phyloP scores from a whole-genome alignment of 1,284 basidiomycete species.

The Sanghuangporus sanghuang region DNA sequence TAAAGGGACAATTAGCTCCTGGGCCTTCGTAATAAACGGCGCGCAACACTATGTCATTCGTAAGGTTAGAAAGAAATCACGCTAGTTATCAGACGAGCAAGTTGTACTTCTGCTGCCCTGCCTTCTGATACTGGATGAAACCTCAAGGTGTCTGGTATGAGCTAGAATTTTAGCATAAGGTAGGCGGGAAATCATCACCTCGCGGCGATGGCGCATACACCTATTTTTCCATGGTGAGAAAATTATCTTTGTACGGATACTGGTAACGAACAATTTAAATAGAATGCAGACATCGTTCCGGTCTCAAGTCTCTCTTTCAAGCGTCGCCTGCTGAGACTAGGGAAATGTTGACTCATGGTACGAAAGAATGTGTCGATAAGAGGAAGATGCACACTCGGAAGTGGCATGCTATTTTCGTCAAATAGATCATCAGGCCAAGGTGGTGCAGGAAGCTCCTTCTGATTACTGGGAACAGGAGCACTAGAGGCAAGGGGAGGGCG shows the following conservation, averaged over 20 bases:
- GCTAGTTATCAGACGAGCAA: neutral
- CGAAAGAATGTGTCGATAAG: conserved; percentile 33
- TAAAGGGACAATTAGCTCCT: conserved; percentile 34
- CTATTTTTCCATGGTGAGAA: conserved; percentile 19
- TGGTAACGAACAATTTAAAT: conserved; percentile 25
- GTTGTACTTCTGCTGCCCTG: neutral
- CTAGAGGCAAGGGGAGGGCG: conserved; percentile 13
- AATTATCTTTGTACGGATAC: conserved; percentile 27
- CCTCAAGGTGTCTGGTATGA: neutral
- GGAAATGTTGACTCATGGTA: conserved; percentile 33
- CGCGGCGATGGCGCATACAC: conserved; percentile 31
- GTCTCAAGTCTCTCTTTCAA: conserved; percentile 33
- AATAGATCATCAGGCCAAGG: conserved; percentile 26
- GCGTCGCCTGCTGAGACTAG: conserved; percentile 29
- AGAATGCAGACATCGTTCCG: conserved; percentile 36
- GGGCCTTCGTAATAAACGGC: conserved; percentile 38
- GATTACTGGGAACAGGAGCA: conserved; percentile 22
- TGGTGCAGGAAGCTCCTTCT: conserved; percentile 19
- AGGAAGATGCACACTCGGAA: conserved; percentile 29
- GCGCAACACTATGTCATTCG: conserved; percentile 25
- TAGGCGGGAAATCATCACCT: conserved; percentile 21
- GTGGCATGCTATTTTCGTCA: conserved; percentile 31
- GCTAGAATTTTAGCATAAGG: neutral
- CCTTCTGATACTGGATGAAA: conserved; percentile 3
- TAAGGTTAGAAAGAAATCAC: neutral